These are phyloP conservation scores for Globisporangium barbulae DNA, from an alignment of 352 stramenopile genomes.

Conservation along the genomic window DNA sequence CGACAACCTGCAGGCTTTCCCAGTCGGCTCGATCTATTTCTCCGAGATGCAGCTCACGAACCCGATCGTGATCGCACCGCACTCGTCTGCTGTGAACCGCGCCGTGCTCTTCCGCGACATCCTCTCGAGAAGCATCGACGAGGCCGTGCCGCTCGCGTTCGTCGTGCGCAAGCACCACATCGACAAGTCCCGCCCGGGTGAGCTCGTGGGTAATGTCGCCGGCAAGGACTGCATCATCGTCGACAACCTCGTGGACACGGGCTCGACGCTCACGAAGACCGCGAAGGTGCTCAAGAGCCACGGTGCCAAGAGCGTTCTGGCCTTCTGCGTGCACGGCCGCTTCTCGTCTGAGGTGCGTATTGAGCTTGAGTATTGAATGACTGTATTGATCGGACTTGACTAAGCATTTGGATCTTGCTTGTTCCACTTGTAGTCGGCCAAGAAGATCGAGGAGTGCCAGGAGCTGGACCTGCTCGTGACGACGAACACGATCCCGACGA, in stretches of 20 bases:
- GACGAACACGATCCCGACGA: conserved; percentile 79
- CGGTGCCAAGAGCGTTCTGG: conserved; percentile 72
- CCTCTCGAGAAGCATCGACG: conserved; percentile 70
- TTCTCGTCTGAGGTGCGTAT: conserved; percentile 73
- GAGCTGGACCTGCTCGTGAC: conserved; percentile 83
- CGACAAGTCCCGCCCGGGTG: conserved; percentile 55
- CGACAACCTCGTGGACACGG: conserved; percentile 85
- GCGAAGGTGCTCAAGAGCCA: conserved; percentile 78
- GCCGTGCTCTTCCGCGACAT: conserved; percentile 81
- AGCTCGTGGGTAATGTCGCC: conserved; percentile 75
- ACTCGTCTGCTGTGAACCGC: conserved; percentile 77
- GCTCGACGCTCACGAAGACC: conserved; percentile 78
- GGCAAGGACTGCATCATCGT: conserved; percentile 87
- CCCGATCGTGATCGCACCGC: conserved; percentile 77
- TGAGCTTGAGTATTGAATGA: background rate
- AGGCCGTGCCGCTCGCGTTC: conserved; percentile 75
- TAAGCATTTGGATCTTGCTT: background rate
- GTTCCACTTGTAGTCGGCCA: conserved; percentile 35
- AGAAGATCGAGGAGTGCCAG: conserved; percentile 59
- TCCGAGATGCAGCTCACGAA: conserved; percentile 67
- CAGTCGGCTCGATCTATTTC: conserved; percentile 85
- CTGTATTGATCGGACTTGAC: background rate
- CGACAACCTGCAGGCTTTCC: conserved; percentile 83
- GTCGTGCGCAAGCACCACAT: conserved; percentile 85
- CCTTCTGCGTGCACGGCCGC: conserved; percentile 81